Evolutionary conservation across 2,329 filamentous ascomycete species (phyloP).

Genomic region (Paecilomyces fulvus): DNA sequence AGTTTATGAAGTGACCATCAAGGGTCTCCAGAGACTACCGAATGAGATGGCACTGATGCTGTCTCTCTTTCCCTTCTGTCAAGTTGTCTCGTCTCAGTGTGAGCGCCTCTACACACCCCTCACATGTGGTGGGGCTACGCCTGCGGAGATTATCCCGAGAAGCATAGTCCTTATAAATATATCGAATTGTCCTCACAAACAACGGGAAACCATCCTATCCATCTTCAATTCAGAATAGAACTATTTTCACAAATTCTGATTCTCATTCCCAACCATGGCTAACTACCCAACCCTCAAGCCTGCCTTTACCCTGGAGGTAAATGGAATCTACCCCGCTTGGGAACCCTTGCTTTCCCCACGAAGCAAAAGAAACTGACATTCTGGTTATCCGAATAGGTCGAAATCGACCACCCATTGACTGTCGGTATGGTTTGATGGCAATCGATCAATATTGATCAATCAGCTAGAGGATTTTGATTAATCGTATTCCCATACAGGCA

Average conservation of each 20-base stretch:
- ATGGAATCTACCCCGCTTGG: background rate
- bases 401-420: constrained; percentile 18
- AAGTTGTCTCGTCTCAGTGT: background rate
- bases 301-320: constrained; percentile 32
- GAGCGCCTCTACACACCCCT: background rate
- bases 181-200: background rate
- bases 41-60: background rate
- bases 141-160: background rate
- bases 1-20: too few species aligned
- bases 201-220: background rate
- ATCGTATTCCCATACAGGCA: constrained; percentile 18
- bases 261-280: constrained; percentile 15
- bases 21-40: background rate
- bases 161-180: background rate
- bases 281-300: constrained; percentile 32
- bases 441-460: background rate
- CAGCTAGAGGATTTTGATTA: background rate
- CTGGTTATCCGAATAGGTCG: constrained; percentile 16
- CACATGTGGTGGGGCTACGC: background rate
- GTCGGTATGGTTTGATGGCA: constrained; percentile 19
- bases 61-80: background rate
- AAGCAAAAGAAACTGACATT: background rate
- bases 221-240: background rate
- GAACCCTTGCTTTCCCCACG: background rate
- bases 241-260: background rate